Percentiles rank a stretch among this genome's conserved stretches.
Conservation (phyloP, 495 filamentous ascomycete genomes). For the Tuber indicum region DNA sequence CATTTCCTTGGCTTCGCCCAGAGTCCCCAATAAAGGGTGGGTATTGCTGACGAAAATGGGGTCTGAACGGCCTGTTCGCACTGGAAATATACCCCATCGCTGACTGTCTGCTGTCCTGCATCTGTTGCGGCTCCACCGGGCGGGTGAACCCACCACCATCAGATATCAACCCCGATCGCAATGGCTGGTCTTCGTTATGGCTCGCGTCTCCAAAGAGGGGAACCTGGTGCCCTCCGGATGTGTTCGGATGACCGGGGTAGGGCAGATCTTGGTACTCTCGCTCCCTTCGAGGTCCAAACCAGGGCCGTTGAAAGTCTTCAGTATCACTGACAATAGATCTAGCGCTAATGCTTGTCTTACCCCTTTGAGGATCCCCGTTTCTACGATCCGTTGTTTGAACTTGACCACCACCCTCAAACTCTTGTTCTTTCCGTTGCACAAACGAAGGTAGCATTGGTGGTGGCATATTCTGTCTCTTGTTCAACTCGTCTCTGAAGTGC, state of each 20-base stretch:
- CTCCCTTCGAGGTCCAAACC: not conserved
- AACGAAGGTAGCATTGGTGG: constrained; percentile 22
- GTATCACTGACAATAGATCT: not conserved
- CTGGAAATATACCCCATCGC: not conserved
- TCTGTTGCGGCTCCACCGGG: not conserved
- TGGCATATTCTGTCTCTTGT: constrained; percentile 35
- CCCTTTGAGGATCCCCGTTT: not conserved
- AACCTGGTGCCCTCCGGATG: not conserved
- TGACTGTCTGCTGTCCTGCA: not conserved
- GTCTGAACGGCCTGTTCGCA: constrained; percentile 1
- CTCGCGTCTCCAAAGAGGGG: not conserved
- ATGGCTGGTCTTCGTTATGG: not conserved
- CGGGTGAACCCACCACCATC: not conserved
- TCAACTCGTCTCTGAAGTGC: constrained; percentile 35
- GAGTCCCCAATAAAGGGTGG: not conserved
- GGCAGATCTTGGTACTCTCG: not conserved
- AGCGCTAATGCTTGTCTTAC: constrained; percentile 1
- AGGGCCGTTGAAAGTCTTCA: not conserved
- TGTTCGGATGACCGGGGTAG: not conserved
- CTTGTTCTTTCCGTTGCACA: constrained; percentile 9
- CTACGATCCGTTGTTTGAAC: not conserved
- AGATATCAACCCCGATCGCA: not conserved
- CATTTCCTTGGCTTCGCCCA: not conserved
- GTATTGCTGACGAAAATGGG: not conserved
- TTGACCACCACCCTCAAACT: constrained; percentile 1